Percentiles rank a stretch among this genome's conserved stretches.
Evolutionary conservation across 441 rosid genomes (phyloP).

Genomic region (Adansonia gregorii): DNA sequence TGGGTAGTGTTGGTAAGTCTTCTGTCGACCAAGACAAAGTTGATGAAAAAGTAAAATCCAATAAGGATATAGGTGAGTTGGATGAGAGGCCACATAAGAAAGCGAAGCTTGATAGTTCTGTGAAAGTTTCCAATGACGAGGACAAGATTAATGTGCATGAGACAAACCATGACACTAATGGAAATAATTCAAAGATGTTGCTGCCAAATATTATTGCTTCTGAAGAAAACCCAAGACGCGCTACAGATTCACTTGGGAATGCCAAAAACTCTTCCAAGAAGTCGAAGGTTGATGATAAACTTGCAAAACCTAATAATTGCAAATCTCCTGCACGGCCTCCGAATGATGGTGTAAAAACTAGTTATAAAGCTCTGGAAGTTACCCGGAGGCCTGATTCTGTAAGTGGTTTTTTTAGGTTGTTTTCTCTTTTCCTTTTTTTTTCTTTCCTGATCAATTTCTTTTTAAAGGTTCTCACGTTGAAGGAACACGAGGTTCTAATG

Average conservation of each 20-base stretch:
- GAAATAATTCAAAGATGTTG: constrained; percentile 25
- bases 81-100: constrained; percentile 53
- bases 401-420: constrained; percentile 43
- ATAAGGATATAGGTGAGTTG: constrained; percentile 35
- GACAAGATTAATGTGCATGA: constrained; percentile 38
- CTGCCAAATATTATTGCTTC: constrained; percentile 21
- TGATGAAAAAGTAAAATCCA: constrained; percentile 38
- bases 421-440: constrained; percentile 7
- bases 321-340: constrained; percentile 33
- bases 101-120: constrained; percentile 45
- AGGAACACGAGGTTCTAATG: background rate
- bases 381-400: constrained; percentile 54
- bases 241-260: constrained; percentile 28
- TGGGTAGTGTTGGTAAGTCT: constrained; percentile 31
- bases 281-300: constrained; percentile 43
- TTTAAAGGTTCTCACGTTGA: background rate
- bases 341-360: constrained; percentile 34
- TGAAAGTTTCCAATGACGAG: constrained; percentile 32
- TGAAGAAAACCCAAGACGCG: constrained; percentile 40
- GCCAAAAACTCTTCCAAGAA: constrained; percentile 37
- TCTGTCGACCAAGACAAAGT: constrained; percentile 27
- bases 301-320: constrained; percentile 33
- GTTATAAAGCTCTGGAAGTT: constrained; percentile 43
- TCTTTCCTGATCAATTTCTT: background rate
- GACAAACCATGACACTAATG: constrained; percentile 29